Evolutionary conservation across 169 alveolate genomes (phyloP).

Genomic region (Eimeria sp.): DNA sequence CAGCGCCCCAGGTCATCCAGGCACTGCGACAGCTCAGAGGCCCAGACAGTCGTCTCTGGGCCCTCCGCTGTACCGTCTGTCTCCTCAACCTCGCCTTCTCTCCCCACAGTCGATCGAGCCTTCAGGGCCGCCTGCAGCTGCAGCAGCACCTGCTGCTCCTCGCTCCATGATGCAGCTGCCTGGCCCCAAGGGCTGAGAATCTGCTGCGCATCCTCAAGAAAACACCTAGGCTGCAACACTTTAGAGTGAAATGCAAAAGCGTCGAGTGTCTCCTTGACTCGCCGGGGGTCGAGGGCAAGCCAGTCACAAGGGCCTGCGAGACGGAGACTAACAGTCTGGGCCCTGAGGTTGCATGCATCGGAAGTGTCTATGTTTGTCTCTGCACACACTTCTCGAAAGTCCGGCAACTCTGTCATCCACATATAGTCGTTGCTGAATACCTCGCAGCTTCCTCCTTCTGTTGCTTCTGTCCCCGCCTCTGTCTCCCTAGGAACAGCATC

Average conservation of each 20-base stretch:
- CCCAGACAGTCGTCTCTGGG: background rate
- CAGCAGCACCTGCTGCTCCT: background rate
- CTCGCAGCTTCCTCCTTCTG: slow-evolving; percentile 53
- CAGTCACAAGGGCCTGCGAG: slow-evolving; percentile 60
- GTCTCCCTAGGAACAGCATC: background rate
- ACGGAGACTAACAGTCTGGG: background rate
- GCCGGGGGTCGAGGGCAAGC: slow-evolving; percentile 65
- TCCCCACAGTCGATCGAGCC: slow-evolving; percentile 32
- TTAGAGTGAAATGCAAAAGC: slow-evolving; percentile 46
- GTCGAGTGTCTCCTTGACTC: slow-evolving; percentile 51
- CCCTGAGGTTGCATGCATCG: background rate
- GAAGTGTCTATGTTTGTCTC: background rate
- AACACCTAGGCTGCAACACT: background rate
- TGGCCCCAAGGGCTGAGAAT: background rate
- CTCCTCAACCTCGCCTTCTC: background rate
- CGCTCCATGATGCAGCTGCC: background rate
- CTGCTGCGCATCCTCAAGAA: background rate
- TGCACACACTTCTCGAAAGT: slow-evolving; percentile 27
- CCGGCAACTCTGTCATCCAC: slow-evolving; percentile 63
- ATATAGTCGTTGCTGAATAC: background rate
- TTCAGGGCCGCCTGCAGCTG: slow-evolving; percentile 7
- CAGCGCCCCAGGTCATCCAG: slow-evolving; percentile 12
- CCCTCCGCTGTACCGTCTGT: background rate
- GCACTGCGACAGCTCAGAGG: background rate
- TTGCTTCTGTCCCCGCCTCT: background rate